Evolutionary conservation across 345 rosid species (phyloP), one percentile per base, ranked within the genome.

Genomic region (Melastoma malabathricum): DNA sequence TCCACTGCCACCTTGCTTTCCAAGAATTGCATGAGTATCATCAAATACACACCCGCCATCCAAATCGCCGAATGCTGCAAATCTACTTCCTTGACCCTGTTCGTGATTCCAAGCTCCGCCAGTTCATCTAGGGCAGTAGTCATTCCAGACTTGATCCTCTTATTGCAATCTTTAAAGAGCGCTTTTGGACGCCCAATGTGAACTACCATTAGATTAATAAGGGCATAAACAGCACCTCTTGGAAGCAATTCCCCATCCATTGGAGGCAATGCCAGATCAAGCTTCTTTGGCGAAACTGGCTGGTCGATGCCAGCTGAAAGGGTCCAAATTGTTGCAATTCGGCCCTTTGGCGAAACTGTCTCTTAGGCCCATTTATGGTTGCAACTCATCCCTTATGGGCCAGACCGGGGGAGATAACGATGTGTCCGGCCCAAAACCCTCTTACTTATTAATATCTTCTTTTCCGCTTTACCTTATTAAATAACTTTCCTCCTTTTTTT

Each of bases 1-100:
- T 92, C 98, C 73, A 87, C 68, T 27, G 97, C 93, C 57, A 87
- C 95, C 73, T 75, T 87, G 75, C 88, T 87, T n/a, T 92, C 98
- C 59, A 87, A 86, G 67, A 87, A 92, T 57, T 92, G 98, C 97
- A 92, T 82, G 57, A 87, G 64, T 46, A 92, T 76, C 88, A 88
- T 77, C 51, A 92, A 74, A 68, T 84, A 87, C 44, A 92, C 80
- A 55, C 95, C 84, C 68, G 90, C 95, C 89, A 84, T 92, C 97
- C 97, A 82, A 52, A 92, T 87, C 53, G 89, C 84, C 5, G 97
- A 80, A 63, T 84, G 90, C 53, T 75, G 82, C 79, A 92, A 74
- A 68, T 92, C 94, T 66, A 71, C 78, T n/a, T n/a, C n/a, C n/a
- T n/a, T n/a, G n/a, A n/a, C n/a, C n/a, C n/a, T 77, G 51, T 84